phyloP scores from a whole-genome alignment of 2,329 filamentous ascomycete genomes.

The Claviceps purpurea region DNA sequence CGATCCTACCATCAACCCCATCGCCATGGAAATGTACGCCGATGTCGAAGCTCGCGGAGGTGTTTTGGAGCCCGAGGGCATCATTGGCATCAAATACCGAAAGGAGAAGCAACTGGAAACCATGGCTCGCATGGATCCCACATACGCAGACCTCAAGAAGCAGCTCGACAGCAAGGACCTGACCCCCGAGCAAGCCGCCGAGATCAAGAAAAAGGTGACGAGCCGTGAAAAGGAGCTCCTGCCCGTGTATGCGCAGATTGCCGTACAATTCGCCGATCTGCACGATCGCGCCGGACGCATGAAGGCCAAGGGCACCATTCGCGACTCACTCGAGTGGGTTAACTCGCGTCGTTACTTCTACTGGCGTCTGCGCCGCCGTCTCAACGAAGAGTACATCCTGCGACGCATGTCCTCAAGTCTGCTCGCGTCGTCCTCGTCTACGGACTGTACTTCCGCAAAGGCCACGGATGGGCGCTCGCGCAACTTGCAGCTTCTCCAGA shows the following conservation, averaged over 20 bases:
- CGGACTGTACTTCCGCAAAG: slow-evolving; percentile 23
- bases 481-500: slow-evolving; percentile 63
- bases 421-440: slow-evolving; percentile 14
- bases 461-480: slow-evolving; percentile 43
- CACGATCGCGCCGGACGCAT: slow-evolving; percentile 96
- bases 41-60: slow-evolving; percentile 89
- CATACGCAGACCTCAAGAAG: slow-evolving; percentile 74
- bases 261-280: slow-evolving; percentile 91
- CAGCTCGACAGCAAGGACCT: slow-evolving; percentile 51
- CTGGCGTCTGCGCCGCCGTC: slow-evolving; percentile 92
- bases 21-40: slow-evolving; percentile 98
- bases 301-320: slow-evolving; percentile 94
- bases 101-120: slow-evolving; percentile 95
- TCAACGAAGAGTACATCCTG: slow-evolving; percentile 95
- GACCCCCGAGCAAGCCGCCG: slow-evolving; percentile 58
- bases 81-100: slow-evolving; percentile 96
- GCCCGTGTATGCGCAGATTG: slow-evolving; percentile 88
- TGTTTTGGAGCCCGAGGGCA: slow-evolving; percentile 95
- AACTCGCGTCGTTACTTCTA: slow-evolving; percentile 96
- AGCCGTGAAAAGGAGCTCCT: slow-evolving; percentile 77
- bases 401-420: slow-evolving; percentile 59
- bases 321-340: slow-evolving; percentile 69
- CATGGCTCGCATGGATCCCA: slow-evolving; percentile 83
- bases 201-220: slow-evolving; percentile 73
- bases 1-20: slow-evolving; percentile 93